phyloP scores from a whole-genome alignment of 441 rosid species.

The Pelargonium fulgidum region DNA sequence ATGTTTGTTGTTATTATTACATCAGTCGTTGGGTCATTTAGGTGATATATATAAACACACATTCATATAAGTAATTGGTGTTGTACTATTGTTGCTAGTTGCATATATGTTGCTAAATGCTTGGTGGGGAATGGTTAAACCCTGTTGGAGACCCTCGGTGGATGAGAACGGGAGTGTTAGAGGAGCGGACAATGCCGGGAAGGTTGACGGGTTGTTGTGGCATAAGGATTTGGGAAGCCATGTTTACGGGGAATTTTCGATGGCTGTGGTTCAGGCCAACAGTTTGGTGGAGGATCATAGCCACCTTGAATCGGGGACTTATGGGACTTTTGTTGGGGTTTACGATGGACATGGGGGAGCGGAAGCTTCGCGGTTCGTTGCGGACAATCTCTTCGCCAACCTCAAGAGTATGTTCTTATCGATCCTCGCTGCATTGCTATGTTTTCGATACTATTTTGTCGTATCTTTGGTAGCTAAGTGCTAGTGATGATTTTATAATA shows the following conservation, averaged over 20 bases:
- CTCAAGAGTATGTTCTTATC: conserved; percentile 46
- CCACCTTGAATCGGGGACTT: conserved; percentile 68
- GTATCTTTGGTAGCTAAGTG: not conserved
- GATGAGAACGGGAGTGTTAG: conserved; percentile 21
- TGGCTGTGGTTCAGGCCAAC: conserved; percentile 86
- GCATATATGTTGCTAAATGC: conserved; percentile 12
- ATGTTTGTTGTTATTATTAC: conserved; percentile 14
- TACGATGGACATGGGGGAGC: conserved; percentile 92
- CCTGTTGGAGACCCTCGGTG: conserved; percentile 53
- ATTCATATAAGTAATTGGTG: not conserved
- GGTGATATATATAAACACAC: conserved; percentile 9
- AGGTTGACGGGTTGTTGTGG: conserved; percentile 62
- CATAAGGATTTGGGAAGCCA: conserved; percentile 59
- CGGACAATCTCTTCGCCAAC: conserved; percentile 48
- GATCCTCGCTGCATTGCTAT: conserved; percentile 5
- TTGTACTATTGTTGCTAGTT: not conserved
- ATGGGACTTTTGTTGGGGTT: conserved; percentile 66
- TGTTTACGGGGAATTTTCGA: conserved; percentile 62
- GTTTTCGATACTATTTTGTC: conserved; percentile 7
- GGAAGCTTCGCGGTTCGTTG: conserved; percentile 62
- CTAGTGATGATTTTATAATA: too few relatives aligned
- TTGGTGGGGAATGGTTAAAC: conserved; percentile 43
- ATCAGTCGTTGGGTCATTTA: conserved; percentile 17
- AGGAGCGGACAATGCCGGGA: conserved; percentile 25
- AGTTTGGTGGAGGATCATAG: conserved; percentile 61